These are phyloP conservation scores for Microsporum ferrugineum DNA, from an alignment of 2,329 filamentous ascomycete genomes.

Conservation along the genomic window DNA sequence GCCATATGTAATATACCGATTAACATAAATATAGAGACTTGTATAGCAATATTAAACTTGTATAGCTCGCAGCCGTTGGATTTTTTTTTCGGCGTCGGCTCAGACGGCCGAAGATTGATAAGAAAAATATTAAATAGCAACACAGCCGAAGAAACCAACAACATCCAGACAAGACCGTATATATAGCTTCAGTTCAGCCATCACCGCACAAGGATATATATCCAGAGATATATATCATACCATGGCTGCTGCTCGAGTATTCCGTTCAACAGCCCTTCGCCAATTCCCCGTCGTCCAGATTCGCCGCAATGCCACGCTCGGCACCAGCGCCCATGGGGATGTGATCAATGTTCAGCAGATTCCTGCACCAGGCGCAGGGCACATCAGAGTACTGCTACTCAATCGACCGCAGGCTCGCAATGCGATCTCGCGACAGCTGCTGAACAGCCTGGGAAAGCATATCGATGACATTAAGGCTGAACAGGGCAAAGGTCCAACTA, in stretches of 20 bases:
- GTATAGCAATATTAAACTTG: too few species aligned
- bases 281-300: constrained; percentile 17
- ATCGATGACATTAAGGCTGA: constrained; percentile 59
- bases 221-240: background rate
- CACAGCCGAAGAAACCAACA: background rate
- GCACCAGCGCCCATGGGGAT: constrained; percentile 25
- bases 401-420: constrained; percentile 79
- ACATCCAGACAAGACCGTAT: background rate
- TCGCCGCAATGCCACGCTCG: constrained; percentile 25
- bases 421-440: constrained; percentile 70
- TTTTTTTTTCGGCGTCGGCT: background rate
- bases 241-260: constrained; percentile 25
- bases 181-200: too few species aligned
- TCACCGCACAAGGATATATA: too few species aligned
- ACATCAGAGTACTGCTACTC: constrained; percentile 77
- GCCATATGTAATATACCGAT: background rate
- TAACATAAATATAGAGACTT: background rate
- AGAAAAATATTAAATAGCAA: background rate
- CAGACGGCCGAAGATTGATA: background rate
- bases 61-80: too few species aligned
- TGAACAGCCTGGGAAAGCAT: constrained; percentile 59
- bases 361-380: constrained; percentile 65
- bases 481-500: constrained; percentile 48
- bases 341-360: constrained; percentile 59
- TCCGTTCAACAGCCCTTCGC: constrained; percentile 17